Conservation (phyloP, 2,329 filamentous ascomycete genomes). For the Colletotrichum sidae region DNA sequence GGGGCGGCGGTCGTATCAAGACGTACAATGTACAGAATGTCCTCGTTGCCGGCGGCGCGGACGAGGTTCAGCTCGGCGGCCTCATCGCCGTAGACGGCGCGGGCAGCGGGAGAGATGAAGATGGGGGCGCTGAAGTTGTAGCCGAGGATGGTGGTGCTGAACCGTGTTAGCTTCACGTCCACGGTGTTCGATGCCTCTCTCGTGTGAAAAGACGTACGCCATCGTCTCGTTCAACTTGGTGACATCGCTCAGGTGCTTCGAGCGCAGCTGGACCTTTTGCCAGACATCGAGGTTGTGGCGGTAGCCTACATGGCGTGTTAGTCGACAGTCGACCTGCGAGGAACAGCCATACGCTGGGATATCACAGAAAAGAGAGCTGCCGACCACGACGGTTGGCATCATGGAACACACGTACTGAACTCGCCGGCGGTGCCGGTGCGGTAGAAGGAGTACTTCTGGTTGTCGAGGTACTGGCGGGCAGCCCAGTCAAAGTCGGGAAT, state of each 20-base stretch:
- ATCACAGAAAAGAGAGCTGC: no score
- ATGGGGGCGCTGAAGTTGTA: slow-evolving; percentile 60
- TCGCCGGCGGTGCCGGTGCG: slow-evolving; percentile 61
- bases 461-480: slow-evolving; percentile 55
- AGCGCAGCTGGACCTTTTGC: slow-evolving; percentile 56
- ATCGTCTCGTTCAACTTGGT: slow-evolving; percentile 49
- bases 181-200: background rate
- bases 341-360: no score
- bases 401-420: slow-evolving; percentile 46
- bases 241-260: slow-evolving; percentile 54
- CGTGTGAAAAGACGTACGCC: slow-evolving; percentile 37
- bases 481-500: slow-evolving; percentile 64
- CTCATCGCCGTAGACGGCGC: slow-evolving; percentile 55
- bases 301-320: slow-evolving; percentile 47
- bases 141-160: slow-evolving; percentile 56
- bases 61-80: slow-evolving; percentile 61
- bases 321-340: background rate
- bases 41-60: slow-evolving; percentile 55
- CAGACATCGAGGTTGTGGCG: slow-evolving; percentile 63
- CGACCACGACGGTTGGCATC: background rate
- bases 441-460: slow-evolving; percentile 60
- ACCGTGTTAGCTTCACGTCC: background rate
- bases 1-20: background rate
- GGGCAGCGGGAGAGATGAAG: slow-evolving; percentile 61
- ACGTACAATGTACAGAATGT: slow-evolving; percentile 58